Conservation (phyloP, 1,284 basidiomycete genomes). For the Austroboletus rostrupii region DNA sequence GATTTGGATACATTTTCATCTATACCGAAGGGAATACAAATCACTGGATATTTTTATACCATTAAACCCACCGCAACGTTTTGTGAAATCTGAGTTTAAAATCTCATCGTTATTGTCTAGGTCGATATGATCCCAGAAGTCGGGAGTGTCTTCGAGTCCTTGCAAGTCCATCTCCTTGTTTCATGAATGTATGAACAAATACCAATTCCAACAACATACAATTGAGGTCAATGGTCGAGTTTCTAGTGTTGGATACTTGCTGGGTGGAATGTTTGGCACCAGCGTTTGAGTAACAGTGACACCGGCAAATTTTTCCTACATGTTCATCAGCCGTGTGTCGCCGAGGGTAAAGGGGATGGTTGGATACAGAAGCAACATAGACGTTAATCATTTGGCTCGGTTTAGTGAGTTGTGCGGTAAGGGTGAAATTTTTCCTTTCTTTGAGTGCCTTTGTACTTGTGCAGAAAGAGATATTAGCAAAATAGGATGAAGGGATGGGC, state of each 20-base stretch:
- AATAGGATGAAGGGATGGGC: conserved; percentile 4
- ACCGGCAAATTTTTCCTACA: conserved; percentile 68
- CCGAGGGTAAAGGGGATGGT: background rate
- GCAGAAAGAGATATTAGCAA: conserved; percentile 6
- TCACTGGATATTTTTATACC: background rate
- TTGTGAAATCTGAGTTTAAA: conserved; percentile 5
- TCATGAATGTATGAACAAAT: conserved; percentile 4
- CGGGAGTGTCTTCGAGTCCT: conserved; percentile 60
- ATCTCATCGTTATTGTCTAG: conserved; percentile 32
- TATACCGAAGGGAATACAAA: background rate
- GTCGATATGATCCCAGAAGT: conserved; percentile 56
- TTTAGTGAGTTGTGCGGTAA: conserved; percentile 56
- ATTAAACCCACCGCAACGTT: conserved; percentile 6
- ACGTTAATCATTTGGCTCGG: conserved; percentile 71
- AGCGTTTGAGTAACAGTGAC: conserved; percentile 48
- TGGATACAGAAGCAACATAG: conserved; percentile 57
- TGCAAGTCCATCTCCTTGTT: conserved; percentile 59
- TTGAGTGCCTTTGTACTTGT: conserved; percentile 62
- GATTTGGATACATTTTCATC: background rate
- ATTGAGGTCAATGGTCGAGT: conserved; percentile 64
- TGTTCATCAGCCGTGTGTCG: conserved; percentile 7
- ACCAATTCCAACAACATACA: conserved; percentile 33
- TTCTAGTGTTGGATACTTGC: conserved; percentile 59
- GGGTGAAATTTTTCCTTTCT: conserved; percentile 52
- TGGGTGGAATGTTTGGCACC: conserved; percentile 51